Percentiles rank a stretch among this genome's conserved stretches.
These are phyloP conservation scores for Penicillium rolfsii DNA, from an alignment of 2,329 filamentous ascomycete species.

Conservation along the genomic window DNA sequence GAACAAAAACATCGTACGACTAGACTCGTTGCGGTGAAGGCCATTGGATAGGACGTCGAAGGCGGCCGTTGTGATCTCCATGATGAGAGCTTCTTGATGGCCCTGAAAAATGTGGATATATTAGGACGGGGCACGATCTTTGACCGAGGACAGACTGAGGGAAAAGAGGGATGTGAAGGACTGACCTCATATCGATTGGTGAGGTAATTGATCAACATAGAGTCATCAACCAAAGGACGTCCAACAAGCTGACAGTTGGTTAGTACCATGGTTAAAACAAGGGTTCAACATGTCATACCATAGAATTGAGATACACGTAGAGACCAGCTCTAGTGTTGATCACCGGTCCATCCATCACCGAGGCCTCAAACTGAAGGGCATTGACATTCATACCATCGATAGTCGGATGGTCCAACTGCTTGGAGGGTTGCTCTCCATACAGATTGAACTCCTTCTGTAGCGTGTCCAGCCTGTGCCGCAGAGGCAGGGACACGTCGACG, in stretches of 20 bases:
- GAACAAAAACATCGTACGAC: constrained; percentile 68
- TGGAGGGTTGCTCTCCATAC: constrained; percentile 47
- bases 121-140: neutral
- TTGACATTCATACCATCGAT: constrained; percentile 49
- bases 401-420: constrained; percentile 48
- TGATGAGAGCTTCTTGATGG: constrained; percentile 74
- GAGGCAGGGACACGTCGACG: constrained; percentile 42
- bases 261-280: constrained; percentile 29
- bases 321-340: constrained; percentile 78
- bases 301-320: constrained; percentile 81
- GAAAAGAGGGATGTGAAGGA: neutral
- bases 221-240: constrained; percentile 81
- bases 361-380: constrained; percentile 57
- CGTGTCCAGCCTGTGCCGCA: constrained; percentile 44
- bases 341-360: constrained; percentile 67
- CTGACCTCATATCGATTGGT: constrained; percentile 80
- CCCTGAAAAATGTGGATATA: constrained; percentile 53
- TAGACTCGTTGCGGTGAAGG: constrained; percentile 69
- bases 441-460: constrained; percentile 49
- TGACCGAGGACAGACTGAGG: neutral
- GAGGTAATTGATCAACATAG: constrained; percentile 74
- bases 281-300: constrained; percentile 54
- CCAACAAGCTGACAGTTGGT: constrained; percentile 67
- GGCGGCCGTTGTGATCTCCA: constrained; percentile 82
- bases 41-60: constrained; percentile 90